Evolutionary conservation across 1,139 yeast species (phyloP).

Genomic region (Suhomyces ambrosiae): DNA sequence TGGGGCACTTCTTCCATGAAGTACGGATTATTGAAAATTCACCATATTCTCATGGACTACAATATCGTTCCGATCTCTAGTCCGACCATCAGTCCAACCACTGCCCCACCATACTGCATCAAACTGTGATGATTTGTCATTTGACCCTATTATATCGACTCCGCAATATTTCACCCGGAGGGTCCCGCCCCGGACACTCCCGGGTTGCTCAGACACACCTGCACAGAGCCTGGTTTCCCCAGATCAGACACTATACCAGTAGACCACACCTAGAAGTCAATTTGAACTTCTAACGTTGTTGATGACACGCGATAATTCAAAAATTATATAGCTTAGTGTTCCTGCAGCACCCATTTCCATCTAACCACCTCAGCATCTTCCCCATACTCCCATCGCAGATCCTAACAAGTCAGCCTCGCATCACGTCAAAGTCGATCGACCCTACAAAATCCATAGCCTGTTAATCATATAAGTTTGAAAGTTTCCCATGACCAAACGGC

Average conservation of each 20-base stretch:
- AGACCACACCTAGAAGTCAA: neutral
- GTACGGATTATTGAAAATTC: no score
- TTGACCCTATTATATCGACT: no score
- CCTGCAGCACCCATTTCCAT: neutral
- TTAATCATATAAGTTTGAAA: no score
- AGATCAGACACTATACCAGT: conserved; percentile 5
- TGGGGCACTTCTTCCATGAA: no score
- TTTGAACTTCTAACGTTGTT: neutral
- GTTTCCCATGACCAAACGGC: conserved; percentile 66
- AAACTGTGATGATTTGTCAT: no score
- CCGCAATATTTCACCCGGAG: neutral
- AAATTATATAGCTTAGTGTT: neutral
- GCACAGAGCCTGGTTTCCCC: conserved; percentile 10
- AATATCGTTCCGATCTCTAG: no score
- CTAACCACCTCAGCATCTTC: neutral
- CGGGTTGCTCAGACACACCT: conserved; percentile 5
- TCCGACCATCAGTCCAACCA: no score
- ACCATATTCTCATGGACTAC: no score
- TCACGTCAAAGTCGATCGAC: no score
- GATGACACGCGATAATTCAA: neutral
- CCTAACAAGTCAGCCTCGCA: neutral
- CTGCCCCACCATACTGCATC: no score
- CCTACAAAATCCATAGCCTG: no score
- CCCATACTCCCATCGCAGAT: neutral
- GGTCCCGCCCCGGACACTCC: conserved; percentile 1